Conservation (phyloP, 2,329 filamentous ascomycete species). For the Pseudogymnoascus sp. region DNA sequence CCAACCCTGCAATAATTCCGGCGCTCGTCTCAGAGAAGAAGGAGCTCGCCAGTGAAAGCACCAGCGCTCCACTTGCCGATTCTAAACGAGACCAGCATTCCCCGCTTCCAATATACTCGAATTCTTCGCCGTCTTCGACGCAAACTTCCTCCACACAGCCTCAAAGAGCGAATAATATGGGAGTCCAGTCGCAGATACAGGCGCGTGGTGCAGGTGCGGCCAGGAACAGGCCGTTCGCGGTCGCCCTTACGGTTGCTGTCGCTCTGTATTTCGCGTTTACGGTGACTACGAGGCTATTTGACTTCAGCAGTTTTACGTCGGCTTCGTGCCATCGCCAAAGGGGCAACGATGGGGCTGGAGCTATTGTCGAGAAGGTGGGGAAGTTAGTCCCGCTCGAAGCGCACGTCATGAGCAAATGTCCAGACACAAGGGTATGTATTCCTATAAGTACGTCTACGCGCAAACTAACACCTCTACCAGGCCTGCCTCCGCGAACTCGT, state of each 20-base stretch:
- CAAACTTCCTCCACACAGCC: neutral
- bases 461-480: conserved; percentile 26
- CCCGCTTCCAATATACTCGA: neutral
- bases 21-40: neutral
- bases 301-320: neutral
- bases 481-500: conserved; percentile 76
- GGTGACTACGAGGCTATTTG: neutral
- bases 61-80: conserved; percentile 1
- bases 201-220: neutral
- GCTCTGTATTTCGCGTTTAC: conserved; percentile 6
- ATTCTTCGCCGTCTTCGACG: neutral
- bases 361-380: neutral
- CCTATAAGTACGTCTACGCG: neutral
- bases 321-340: neutral
- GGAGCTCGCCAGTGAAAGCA: neutral
- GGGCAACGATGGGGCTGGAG: neutral
- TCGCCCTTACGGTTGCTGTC: neutral
- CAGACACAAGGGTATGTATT: conserved; percentile 61
- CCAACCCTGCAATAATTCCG: neutral
- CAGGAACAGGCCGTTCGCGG: neutral
- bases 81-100: conserved; percentile 8
- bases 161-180: conserved; percentile 1
- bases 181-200: neutral
- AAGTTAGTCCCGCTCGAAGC: conserved; percentile 70
- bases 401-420: conserved; percentile 97